A percentile compares a stretch with the other conserved stretches of the same genome.
phyloP scores from a whole-genome alignment of 352 stramenopile genomes.

The Phytophthora citrophthora region DNA sequence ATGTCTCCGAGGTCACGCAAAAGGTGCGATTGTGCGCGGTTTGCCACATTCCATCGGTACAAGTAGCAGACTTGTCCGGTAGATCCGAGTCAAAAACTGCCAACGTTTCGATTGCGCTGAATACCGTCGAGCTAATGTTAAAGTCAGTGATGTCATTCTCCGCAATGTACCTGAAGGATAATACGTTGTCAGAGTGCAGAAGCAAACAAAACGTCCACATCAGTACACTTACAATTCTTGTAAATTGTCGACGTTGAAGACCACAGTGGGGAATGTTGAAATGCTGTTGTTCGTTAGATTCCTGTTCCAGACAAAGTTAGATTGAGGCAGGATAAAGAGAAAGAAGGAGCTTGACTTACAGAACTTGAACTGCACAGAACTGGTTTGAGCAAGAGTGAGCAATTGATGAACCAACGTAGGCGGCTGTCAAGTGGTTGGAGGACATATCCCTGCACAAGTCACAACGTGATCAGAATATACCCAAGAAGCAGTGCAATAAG shows the following conservation, averaged over 20 bases:
- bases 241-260: constrained; percentile 44
- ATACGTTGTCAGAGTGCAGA: neutral
- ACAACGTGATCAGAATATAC: constrained; percentile 1
- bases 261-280: constrained; percentile 31
- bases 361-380: constrained; percentile 35
- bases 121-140: constrained; percentile 39
- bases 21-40: constrained; percentile 35
- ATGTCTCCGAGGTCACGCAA: constrained; percentile 23
- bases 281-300: constrained; percentile 46
- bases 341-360: constrained; percentile 27
- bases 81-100: constrained; percentile 32
- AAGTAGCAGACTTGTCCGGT: constrained; percentile 20
- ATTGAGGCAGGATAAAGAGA: neutral
- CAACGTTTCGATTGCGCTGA: constrained; percentile 31
- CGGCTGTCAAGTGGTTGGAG: constrained; percentile 40
- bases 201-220: neutral
- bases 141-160: constrained; percentile 40
- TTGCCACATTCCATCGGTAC: constrained; percentile 35
- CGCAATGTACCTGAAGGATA: constrained; percentile 26
- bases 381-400: constrained; percentile 28
- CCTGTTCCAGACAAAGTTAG: constrained; percentile 11
- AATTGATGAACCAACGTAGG: constrained; percentile 42
- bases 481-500: neutral
- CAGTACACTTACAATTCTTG: constrained; percentile 29
- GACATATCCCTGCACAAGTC: constrained; percentile 41